These are phyloP conservation scores for Neophaeococcomyces aloes DNA, from an alignment of 2,329 filamentous ascomycete species.

Conservation along the genomic window DNA sequence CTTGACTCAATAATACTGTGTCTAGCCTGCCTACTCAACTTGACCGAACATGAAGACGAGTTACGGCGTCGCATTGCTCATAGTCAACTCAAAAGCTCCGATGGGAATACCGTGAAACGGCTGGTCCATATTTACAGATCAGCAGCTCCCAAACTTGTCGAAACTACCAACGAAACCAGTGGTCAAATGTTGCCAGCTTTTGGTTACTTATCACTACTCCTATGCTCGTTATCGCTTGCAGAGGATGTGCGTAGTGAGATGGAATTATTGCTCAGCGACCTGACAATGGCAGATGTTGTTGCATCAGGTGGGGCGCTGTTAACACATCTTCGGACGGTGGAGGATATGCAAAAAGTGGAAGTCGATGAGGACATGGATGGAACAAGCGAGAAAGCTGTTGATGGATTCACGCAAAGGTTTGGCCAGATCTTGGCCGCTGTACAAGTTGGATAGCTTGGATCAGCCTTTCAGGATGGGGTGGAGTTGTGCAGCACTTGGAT, in stretches of 20 bases:
- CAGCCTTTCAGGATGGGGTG: too few relatives aligned
- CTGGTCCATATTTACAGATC: conserved; percentile 58
- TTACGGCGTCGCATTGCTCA: conserved; percentile 45
- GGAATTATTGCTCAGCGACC: conserved; percentile 33
- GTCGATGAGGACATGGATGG: conserved; percentile 31
- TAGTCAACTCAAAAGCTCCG: conserved; percentile 25
- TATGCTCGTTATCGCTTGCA: conserved; percentile 68
- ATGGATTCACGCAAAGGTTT: conserved; percentile 44
- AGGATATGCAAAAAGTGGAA: conserved; percentile 33
- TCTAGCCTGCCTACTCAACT: conserved; percentile 75
- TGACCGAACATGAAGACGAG: conserved; percentile 63
- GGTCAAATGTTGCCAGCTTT: conserved; percentile 71
- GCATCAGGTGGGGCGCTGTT: conserved; percentile 54
- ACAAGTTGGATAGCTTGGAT: background rate
- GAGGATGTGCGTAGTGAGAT: conserved; percentile 34
- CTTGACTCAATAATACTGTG: conserved; percentile 67
- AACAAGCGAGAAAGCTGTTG: background rate
- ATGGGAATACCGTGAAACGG: conserved; percentile 42
- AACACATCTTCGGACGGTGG: conserved; percentile 42
- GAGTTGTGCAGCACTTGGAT: too few relatives aligned
- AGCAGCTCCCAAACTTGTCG: conserved; percentile 43
- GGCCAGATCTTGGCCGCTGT: conserved; percentile 37
- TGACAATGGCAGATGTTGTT: conserved; percentile 42
- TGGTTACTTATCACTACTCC: conserved; percentile 73
- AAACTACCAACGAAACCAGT: conserved; percentile 52